Percentiles rank a stretch among this genome's conserved stretches.
phyloP scores from a whole-genome alignment of 2,329 filamentous ascomycete species.

The Proliferodiscus dingleyae region DNA sequence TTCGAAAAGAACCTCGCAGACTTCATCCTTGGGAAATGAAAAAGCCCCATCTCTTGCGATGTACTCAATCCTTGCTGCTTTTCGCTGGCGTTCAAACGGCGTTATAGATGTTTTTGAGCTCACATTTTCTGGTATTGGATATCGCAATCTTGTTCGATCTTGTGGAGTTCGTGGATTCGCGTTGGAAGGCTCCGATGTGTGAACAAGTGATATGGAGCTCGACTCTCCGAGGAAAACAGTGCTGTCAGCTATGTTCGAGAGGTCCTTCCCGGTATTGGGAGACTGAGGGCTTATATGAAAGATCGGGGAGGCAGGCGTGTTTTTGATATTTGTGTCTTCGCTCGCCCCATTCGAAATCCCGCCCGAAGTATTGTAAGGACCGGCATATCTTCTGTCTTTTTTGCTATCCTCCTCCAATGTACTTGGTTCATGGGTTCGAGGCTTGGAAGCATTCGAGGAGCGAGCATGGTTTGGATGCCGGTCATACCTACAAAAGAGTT shows the following conservation, averaged over 20 bases:
- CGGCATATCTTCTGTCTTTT: not conserved
- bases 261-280: not conserved
- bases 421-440: not conserved
- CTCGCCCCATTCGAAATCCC: no score
- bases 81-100: constrained; percentile 2
- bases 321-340: no score
- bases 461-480: constrained; percentile 4
- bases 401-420: not conserved
- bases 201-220: constrained; percentile 44
- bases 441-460: not conserved
- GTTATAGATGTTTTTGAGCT: constrained; percentile 2
- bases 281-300: constrained; percentile 1
- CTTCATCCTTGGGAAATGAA: constrained; percentile 39
- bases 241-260: constrained; percentile 13
- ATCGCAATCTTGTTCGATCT: constrained; percentile 25
- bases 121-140: constrained; percentile 30
- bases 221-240: constrained; percentile 43
- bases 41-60: constrained; percentile 39
- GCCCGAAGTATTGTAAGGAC: no score
- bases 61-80: constrained; percentile 32
- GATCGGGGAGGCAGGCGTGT: not conserved
- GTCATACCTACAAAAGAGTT: constrained; percentile 3
- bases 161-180: constrained; percentile 13
- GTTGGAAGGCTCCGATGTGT: constrained; percentile 35
- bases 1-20: constrained; percentile 40